Evolutionary conservation across 2,329 filamentous ascomycete species (phyloP), one percentile per base, ranked within the genome.

Genomic region (Cytospora leucostoma): DNA sequence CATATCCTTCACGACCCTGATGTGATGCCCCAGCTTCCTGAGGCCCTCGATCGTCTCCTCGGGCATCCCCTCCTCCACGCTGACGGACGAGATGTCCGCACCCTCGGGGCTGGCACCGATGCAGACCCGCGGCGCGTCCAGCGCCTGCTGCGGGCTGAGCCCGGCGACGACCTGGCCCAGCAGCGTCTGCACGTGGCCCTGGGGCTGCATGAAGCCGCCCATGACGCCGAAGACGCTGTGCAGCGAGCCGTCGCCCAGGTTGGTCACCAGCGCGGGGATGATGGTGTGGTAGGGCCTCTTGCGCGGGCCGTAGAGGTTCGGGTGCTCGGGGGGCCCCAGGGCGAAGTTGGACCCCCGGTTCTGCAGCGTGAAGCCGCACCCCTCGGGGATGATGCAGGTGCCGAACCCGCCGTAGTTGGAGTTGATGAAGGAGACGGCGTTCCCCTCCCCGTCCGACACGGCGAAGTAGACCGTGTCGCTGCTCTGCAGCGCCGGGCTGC

Each of bases 171-270:
- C 77, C 84, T 96, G 93, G 68, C 96, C 96, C 2, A 98, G 81
- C 11, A 99, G 78, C 0, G 97, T 93, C 76, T 98, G 95, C 0
- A 98, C 88, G 65, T 98, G 95, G 27, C 94, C 95, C 76, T 98
- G 95, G 0, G 95, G 95, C 78, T 99, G 95, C 91, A 98, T 98
- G 77, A 96, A 98, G 2, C 93, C 94, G 59, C 95, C 95, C 95
- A 98, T 98, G 65, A 98, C 94, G 59, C 95, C 95, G 71, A 94
- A 97, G 0, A 96, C 90, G 4, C 87, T 90, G 74, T 97, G 91
- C 62, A 98, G 78, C 56, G 84, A 88, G 33, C 86, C 85, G 69
- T 96, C 92, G 5, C 79, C 78, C 19, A 85, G 74, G 69, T 95
- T 92, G 0, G 95, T 98, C 19, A 94, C 87, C 75, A 98, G 84